Conservation (phyloP, 257 asterid genomes). For the Primulina eburnea region DNA sequence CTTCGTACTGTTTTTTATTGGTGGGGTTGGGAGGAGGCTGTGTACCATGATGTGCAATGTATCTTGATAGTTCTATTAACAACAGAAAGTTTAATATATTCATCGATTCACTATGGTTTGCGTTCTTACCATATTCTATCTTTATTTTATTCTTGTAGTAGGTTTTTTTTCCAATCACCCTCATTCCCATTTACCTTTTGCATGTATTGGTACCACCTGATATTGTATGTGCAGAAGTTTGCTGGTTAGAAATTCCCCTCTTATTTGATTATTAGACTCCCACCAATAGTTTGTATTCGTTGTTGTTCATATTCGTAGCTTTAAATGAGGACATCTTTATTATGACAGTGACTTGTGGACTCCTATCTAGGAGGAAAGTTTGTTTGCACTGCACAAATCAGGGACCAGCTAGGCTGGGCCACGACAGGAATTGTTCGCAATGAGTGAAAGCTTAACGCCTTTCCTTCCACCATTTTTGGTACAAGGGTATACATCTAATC, state of each 20-base stretch:
- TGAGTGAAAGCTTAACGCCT: too few species aligned
- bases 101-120: neutral
- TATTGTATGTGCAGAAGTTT: neutral
- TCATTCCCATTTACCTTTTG: neutral
- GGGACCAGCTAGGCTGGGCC: too few species aligned
- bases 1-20: conserved; percentile 15
- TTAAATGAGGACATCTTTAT: too few species aligned
- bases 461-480: too few species aligned
- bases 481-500: too few species aligned
- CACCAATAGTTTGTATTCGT: neutral
- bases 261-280: neutral
- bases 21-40: conserved; percentile 24
- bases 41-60: conserved; percentile 68
- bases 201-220: neutral
- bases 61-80: conserved; percentile 38
- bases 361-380: too few species aligned
- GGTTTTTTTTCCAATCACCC: neutral
- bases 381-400: too few species aligned
- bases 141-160: neutral
- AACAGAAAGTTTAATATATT: conserved; percentile 28
- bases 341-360: too few species aligned
- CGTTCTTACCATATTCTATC: neutral
- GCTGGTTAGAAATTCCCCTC: too few species aligned
- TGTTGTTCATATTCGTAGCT: too few species aligned
- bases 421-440: too few species aligned